These are phyloP conservation scores for Eimeria praecox DNA, from an alignment of 169 alveolate genomes.

Conservation along the genomic window DNA sequence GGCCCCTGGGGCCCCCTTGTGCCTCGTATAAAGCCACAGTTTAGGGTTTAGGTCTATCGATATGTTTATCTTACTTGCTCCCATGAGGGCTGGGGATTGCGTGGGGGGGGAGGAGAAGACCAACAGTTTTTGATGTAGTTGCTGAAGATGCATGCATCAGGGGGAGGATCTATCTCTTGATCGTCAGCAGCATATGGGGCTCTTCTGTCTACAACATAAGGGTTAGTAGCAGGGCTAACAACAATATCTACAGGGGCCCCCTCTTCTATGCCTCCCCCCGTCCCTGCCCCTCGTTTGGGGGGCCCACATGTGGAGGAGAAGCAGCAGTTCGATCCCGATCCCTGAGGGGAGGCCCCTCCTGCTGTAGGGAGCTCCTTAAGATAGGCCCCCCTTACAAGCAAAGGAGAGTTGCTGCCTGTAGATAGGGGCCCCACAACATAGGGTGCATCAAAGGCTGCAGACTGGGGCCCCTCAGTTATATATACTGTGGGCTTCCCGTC, in stretches of 20 bases:
- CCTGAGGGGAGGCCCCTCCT: background rate
- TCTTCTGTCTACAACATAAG: background rate
- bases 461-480: slow-evolving; percentile 30
- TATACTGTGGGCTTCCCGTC: slow-evolving; percentile 64
- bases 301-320: slow-evolving; percentile 1
- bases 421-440: background rate
- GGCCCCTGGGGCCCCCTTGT: no score
- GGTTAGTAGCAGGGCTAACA: slow-evolving; percentile 10
- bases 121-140: background rate
- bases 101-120: background rate
- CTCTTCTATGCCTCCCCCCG: background rate
- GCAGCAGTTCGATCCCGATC: slow-evolving; percentile 11
- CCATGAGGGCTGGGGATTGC: background rate
- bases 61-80: background rate
- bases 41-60: background rate
- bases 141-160: slow-evolving; percentile 30
- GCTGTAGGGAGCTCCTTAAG: background rate
- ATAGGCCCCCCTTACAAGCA: background rate
- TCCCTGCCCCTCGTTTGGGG: background rate
- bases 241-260: slow-evolving; percentile 52
- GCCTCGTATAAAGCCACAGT: no score
- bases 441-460: background rate
- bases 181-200: background rate
- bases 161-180: background rate
- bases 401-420: background rate